Percentiles rank a stretch among this genome's conserved stretches.
These are phyloP conservation scores for Lentinula aciculospora DNA, from an alignment of 768 basidiomycete species.

Conservation along the genomic window DNA sequence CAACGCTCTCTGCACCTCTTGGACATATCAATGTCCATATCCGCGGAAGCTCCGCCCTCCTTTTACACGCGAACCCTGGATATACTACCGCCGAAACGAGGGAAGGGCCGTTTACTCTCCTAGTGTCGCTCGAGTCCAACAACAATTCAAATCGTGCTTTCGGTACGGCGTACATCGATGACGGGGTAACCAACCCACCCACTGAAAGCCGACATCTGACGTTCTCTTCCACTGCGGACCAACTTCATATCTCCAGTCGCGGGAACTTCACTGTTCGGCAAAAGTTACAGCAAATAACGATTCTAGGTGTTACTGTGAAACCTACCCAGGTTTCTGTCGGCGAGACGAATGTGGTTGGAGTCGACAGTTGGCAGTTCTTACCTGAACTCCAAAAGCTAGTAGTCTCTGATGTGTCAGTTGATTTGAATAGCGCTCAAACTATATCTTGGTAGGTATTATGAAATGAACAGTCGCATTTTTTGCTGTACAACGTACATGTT, in stretches of 20 bases:
- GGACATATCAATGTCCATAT: constrained; percentile 74
- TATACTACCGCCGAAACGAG: constrained; percentile 69
- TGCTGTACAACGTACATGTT: too few species aligned
- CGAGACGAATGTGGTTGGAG: constrained; percentile 23
- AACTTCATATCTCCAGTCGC: constrained; percentile 29
- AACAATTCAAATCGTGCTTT: constrained; percentile 50
- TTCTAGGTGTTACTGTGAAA: constrained; percentile 46
- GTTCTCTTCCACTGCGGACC: constrained; percentile 30
- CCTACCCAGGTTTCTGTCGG: constrained; percentile 36
- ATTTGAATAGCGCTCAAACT: neutral
- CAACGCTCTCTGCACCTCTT: constrained; percentile 58
- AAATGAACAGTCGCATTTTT: neutral
- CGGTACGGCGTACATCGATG: constrained; percentile 65
- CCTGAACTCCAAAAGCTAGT: neutral
- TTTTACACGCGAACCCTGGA: constrained; percentile 55
- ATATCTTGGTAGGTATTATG: constrained; percentile 2
- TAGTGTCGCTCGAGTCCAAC: constrained; percentile 45
- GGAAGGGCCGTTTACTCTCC: constrained; percentile 53
- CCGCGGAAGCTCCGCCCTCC: constrained; percentile 60
- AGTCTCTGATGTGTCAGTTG: neutral
- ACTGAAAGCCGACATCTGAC: constrained; percentile 43
- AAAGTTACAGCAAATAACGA: constrained; percentile 43
- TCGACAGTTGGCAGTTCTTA: constrained; percentile 8
- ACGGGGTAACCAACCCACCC: constrained; percentile 59
- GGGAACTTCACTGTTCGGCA: constrained; percentile 42